Evolutionary conservation across 2,329 filamentous ascomycete genomes (phyloP), one percentile per base, ranked within the genome.

Genomic region (Cercospora sojina): DNA sequence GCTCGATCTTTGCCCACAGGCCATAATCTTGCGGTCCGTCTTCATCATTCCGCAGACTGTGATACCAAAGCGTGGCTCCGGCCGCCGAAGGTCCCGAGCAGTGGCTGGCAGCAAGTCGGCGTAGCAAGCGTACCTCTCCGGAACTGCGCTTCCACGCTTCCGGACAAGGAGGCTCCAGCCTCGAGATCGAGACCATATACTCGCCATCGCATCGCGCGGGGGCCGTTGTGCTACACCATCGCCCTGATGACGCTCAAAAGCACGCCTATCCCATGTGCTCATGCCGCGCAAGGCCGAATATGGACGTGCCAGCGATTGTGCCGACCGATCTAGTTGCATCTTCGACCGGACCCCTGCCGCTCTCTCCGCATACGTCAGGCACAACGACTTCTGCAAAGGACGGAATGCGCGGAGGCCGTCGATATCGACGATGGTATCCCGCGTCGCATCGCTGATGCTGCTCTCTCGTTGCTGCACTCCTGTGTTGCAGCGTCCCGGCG

Each of bases 401-500:
- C 38, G 31, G n/a, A 29, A 29, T 25, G 58, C 58, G 58, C 25
- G 20, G 58, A 6, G 9, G 20, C 10, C 16, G 31, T 25, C 58
- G 32, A 47, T 49, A 60, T 60, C 58, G 58, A 60, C 58, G 58
- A 60, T 60, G 57, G 20, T 29, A 29, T 25, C 25, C 58, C 23
- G 27, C 16, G 47, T 47, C 13, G n/a, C 20, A 60, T 60, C 58
- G 58, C 7, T 32, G 58, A 60, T 49, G 16, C 38, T 23, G 58
- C 38, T 13, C 35, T 29, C 3, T 25, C 27, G 20, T 47, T 47
- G 41, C 38, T 60, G 38, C 41, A 60, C 38, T 49, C 58, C 58
- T 60, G 16, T 49, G 23, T 6, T 16, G n/a, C 16, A 29, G 38
- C 58, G 49, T 47, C 10, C 9, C 35, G 58, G 32, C 35, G 25